Base-by-base conservation (phyloP, 1,284 basidiomycete species). In the Cryptococcus maquisensis region DNA sequence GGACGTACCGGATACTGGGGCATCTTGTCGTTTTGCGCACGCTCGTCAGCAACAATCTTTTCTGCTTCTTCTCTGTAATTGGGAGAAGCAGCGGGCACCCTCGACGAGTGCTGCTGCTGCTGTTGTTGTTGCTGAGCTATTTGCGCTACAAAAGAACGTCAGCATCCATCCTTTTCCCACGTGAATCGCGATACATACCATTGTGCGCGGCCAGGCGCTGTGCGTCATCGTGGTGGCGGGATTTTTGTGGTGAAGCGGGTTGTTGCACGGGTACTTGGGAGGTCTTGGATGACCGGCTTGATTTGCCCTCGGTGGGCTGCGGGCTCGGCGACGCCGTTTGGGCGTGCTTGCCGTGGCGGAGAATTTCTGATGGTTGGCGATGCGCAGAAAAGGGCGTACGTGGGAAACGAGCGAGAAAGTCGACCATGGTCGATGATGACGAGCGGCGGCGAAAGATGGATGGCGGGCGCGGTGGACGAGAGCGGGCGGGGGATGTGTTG, bases 31-130 rank as follows among this genome's bases (percentile, higher is more conserved):
- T 85, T 86, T 38, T 84, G 80, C 62, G 86, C 81, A 41, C 85
- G 82, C 69, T 90, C 88, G 68, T 92, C 86, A 59, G 86, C 81
- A 41, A 90, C 84, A 61, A 91, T 86, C 66, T 83, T 80, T 64
- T 89, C 86, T 23, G 83, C 85, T 58, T 85, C 83, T 62, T 83
- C 80, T 52, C 79, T 79, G 59, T 80, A 73, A 47, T 75, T 77
- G 55, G 74, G 77, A 53, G 75, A 69, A 37, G 58, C 58, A 51
- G 66, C 61, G 0, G 70, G 72, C 20, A 56, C 65, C 35, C 67
- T 57, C 12, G 57, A 51, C 35, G 46, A 51, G 16, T 50, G 49
- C 43, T 44, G 20, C 23, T 49, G 18, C 15, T 49, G 35, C 38
- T 20, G 15, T 23, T 26, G 21, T 49, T 49, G 38, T 36, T 50